These are phyloP conservation scores for Tulasnella sp. DNA, from an alignment of 768 basidiomycete species.

Conservation along the genomic window DNA sequence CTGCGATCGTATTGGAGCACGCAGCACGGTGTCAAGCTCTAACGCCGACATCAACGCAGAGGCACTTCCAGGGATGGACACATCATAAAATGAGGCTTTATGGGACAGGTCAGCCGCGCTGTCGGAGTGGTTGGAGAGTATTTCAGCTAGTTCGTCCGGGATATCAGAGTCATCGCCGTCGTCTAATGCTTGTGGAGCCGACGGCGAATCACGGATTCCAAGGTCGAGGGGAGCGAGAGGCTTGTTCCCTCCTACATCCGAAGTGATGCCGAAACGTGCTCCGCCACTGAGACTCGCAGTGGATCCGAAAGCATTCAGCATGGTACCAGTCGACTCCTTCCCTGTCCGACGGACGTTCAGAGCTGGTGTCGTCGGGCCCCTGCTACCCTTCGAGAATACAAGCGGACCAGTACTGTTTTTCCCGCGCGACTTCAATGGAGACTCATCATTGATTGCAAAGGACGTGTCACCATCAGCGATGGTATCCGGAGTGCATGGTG, in stretches of 20 bases:
- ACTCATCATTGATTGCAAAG: not conserved
- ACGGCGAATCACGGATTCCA: not conserved
- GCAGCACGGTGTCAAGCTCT: not conserved
- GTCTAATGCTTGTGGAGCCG: not conserved
- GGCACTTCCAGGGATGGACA: constrained; percentile 5
- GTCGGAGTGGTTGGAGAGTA: constrained; percentile 35
- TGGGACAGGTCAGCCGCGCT: not conserved
- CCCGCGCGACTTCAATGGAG: constrained; percentile 7
- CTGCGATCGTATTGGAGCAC: not conserved
- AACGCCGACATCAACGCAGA: constrained; percentile 4
- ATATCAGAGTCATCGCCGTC: constrained; percentile 55
- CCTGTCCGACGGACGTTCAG: not conserved
- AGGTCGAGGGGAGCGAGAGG: not conserved
- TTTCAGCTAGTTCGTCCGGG: constrained; percentile 61
- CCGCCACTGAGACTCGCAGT: not conserved
- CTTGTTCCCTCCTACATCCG: not conserved
- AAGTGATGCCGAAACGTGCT: not conserved
- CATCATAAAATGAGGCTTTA: not conserved
- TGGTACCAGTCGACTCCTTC: constrained; percentile 9
- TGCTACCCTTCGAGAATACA: not conserved
- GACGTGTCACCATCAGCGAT: not conserved
- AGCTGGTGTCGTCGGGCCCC: not conserved
- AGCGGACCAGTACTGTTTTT: not conserved
- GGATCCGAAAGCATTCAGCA: not conserved
- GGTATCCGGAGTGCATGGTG: not conserved